Evolutionary conservation across 768 basidiomycete species (phyloP), one percentile per base, ranked within the genome.

Genomic region (Gloeopeniophorella convolvens): DNA sequence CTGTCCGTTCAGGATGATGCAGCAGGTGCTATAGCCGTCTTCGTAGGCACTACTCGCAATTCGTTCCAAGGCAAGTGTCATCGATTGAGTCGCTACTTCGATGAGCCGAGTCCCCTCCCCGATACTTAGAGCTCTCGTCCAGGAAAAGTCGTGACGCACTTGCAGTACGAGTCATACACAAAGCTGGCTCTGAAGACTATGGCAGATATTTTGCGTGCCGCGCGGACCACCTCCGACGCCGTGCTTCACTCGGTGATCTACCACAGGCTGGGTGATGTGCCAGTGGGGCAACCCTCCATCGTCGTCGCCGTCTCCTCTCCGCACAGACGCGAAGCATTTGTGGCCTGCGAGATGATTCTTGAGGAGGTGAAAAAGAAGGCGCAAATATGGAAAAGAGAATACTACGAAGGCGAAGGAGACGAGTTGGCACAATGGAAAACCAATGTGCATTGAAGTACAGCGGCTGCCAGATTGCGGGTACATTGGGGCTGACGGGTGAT

Each of bases 311-410:
- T 91, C 4, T 84, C 88, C 3, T 83, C 85, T 10, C 85, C 89
- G 6, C 90, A 92, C 65, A 77, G 91, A 27, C 82, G 80, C 58
- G 88, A 89, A 62, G 83, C 87, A 6, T 91, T 92, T 62, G 66
- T 72, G 44, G 83, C 81, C 15, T 89, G 87, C 63, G 89, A 92
- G 65, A 78, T 71, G 59, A 80, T 93, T 51, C 72, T 95, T n/a
- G 92, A 95, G 64, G 76, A 82, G 50, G 83, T 94, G 48, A 95
- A 95, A 70, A 68, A 67, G 53, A 83, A 79, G 60, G 89, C 76
- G 34, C 90, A 89, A 65, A 85, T 94, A 56, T 95, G 92, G 92
- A 94, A 95, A 70, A 70, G 86, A 59, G 92, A 94, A 63, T 88
- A 78, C 61, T 94, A 93, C 59, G 83, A 83, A 60, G 85, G 80